Evolutionary conservation across 345 rosid species (phyloP).

Genomic region (Barbarea vulgaris): DNA sequence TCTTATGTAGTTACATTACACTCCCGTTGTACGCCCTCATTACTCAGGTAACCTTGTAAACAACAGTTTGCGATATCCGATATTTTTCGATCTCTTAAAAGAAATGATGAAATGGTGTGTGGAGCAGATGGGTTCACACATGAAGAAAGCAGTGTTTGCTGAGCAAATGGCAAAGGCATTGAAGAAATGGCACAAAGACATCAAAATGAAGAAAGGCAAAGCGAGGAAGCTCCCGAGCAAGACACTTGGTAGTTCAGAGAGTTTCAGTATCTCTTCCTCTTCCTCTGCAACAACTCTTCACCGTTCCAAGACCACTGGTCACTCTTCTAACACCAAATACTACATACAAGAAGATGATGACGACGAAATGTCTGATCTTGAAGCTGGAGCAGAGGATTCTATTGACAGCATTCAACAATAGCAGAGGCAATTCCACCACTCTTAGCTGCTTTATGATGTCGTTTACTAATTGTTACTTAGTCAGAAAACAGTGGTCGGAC

Average conservation of each 20-base stretch:
- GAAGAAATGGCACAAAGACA: conserved; percentile 85
- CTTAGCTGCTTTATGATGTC: neutral
- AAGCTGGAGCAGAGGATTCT: conserved; percentile 39
- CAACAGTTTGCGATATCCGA: neutral
- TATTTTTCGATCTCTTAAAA: neutral
- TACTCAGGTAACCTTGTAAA: conserved; percentile 66
- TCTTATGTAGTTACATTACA: conserved; percentile 89
- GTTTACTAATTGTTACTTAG: neutral
- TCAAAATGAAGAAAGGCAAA: conserved; percentile 61
- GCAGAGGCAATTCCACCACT: neutral
- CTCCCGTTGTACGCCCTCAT: conserved; percentile 88
- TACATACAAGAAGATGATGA: conserved; percentile 40
- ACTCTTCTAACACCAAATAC: conserved; percentile 52
- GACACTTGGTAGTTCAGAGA: conserved; percentile 52
- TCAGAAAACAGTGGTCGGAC: neutral
- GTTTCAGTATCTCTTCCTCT: conserved; percentile 36
- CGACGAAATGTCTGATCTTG: conserved; percentile 55
- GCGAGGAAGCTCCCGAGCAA: conserved; percentile 38
- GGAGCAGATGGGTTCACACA: conserved; percentile 67
- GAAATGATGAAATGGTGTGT: neutral
- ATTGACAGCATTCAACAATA: conserved; percentile 7
- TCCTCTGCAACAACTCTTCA: conserved; percentile 47
- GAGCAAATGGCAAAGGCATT: conserved; percentile 95
- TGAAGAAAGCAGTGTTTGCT: conserved; percentile 90
- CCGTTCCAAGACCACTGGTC: conserved; percentile 83